Conservation (phyloP, 202 grass and related monocot genomes). For the Carex sylvatica region DNA sequence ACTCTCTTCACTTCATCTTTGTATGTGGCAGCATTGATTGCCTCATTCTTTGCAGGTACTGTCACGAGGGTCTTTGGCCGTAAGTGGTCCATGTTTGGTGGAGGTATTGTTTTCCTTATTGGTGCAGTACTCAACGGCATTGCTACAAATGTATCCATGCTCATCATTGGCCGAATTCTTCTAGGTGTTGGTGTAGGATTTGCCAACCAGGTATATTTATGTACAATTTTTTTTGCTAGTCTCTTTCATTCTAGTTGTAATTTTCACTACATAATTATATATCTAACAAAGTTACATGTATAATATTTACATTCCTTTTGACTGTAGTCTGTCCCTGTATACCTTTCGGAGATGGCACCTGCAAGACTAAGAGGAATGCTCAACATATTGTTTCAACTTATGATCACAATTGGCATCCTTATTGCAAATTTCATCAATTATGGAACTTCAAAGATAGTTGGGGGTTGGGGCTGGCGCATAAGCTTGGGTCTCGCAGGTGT, state of each 20-base stretch:
- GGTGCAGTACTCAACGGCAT: slow-evolving; percentile 50
- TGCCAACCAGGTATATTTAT: slow-evolving; percentile 44
- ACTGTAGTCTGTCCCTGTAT: slow-evolving; percentile 52
- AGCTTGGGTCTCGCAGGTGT: slow-evolving; percentile 61
- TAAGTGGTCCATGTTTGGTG: slow-evolving; percentile 84
- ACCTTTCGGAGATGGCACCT: slow-evolving; percentile 76
- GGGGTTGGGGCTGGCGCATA: slow-evolving; percentile 69
- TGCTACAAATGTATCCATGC: slow-evolving; percentile 45
- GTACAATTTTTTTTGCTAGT: background rate
- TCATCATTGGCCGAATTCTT: slow-evolving; percentile 65
- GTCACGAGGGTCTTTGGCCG: slow-evolving; percentile 59
- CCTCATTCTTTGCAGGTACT: slow-evolving; percentile 52
- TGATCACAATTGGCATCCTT: slow-evolving; percentile 81
- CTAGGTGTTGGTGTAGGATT: slow-evolving; percentile 68
- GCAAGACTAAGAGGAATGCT: slow-evolving; percentile 64
- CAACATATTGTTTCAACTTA: slow-evolving; percentile 77
- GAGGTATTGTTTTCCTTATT: slow-evolving; percentile 51
- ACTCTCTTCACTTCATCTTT: slow-evolving; percentile 77
- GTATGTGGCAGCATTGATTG: slow-evolving; percentile 49
- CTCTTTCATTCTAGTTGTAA: background rate
- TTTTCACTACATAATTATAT: background rate
- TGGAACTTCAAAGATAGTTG: slow-evolving; percentile 40
- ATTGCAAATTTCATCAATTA: slow-evolving; percentile 72
- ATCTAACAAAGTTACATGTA: background rate
- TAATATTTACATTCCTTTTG: background rate